Evolutionary conservation across 305 asterid species (phyloP).

Genomic region (Fraxinus baroniana): DNA sequence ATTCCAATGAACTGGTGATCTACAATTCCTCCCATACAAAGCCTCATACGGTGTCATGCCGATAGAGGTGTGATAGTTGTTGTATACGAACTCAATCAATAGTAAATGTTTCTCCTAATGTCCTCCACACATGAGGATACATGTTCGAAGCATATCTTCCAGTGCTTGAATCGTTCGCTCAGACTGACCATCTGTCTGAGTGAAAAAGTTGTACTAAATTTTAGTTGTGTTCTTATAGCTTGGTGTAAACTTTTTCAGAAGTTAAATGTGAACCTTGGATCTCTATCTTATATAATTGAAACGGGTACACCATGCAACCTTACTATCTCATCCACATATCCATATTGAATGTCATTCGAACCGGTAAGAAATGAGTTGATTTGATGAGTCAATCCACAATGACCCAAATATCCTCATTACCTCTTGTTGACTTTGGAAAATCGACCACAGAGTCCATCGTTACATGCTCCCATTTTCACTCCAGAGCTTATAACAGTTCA

Average conservation of each 20-base stretch:
- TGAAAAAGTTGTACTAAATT: no score
- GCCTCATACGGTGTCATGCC: background rate
- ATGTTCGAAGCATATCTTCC: no score
- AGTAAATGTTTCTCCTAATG: background rate
- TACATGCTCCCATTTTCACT: no score
- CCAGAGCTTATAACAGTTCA: background rate
- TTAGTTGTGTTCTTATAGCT: background rate
- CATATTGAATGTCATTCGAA: no score
- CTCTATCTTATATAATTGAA: no score
- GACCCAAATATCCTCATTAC: background rate
- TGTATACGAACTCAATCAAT: background rate
- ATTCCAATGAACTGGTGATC: background rate
- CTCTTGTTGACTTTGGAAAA: background rate
- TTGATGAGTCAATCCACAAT: no score
- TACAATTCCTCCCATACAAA: background rate
- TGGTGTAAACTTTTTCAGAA: background rate
- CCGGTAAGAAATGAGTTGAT: no score
- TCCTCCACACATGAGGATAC: background rate
- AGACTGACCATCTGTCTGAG: background rate
- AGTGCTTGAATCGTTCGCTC: background rate
- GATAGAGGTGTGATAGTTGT: background rate
- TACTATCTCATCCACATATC: no score
- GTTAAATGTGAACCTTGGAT: background rate
- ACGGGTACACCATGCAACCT: no score
- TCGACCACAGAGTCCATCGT: background rate